Evolutionary conservation across 2,329 filamentous ascomycete genomes (phyloP).

Genomic region (Lachnellula hyalina): DNA sequence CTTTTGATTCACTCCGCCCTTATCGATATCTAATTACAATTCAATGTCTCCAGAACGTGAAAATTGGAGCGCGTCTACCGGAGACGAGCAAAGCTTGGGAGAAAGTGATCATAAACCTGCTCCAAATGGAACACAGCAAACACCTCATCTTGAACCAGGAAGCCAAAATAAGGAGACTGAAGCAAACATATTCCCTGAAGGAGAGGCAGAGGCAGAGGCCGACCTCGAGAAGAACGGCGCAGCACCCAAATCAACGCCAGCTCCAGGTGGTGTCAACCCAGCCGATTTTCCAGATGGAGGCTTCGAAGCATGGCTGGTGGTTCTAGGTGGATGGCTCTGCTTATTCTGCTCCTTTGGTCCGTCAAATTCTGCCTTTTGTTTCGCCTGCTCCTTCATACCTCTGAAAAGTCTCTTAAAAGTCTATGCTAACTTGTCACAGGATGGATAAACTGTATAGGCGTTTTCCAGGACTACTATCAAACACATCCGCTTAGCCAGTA

Average conservation of each 20-base stretch:
- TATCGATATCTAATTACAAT: too few species aligned
- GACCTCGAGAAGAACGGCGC: slow-evolving; percentile 58
- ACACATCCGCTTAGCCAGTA: slow-evolving; percentile 42
- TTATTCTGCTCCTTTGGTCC: slow-evolving; percentile 43
- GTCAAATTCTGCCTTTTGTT: neutral
- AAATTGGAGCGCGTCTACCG: neutral
- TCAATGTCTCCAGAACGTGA: neutral
- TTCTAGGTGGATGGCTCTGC: slow-evolving; percentile 42
- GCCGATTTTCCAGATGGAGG: slow-evolving; percentile 58
- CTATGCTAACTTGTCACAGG: slow-evolving; percentile 15
- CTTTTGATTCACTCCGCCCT: too few species aligned
- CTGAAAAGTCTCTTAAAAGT: neutral
- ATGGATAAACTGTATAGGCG: slow-evolving; percentile 46
- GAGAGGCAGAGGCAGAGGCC: slow-evolving; percentile 86
- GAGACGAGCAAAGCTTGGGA: neutral
- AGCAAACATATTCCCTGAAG: slow-evolving; percentile 68
- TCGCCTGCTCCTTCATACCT: too few species aligned
- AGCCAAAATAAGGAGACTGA: slow-evolving; percentile 33
- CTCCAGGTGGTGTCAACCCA: slow-evolving; percentile 33
- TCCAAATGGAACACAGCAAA: neutral
- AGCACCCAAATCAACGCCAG: slow-evolving; percentile 10
- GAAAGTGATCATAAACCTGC: too few species aligned
- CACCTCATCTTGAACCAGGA: slow-evolving; percentile 3
- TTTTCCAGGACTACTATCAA: slow-evolving; percentile 56
- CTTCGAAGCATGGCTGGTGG: slow-evolving; percentile 49